A percentile compares a stretch with the other conserved stretches of the same genome.
Conservation (phyloP, 2,329 filamentous ascomycete species). For the Sclerotinia nivalis region DNA sequence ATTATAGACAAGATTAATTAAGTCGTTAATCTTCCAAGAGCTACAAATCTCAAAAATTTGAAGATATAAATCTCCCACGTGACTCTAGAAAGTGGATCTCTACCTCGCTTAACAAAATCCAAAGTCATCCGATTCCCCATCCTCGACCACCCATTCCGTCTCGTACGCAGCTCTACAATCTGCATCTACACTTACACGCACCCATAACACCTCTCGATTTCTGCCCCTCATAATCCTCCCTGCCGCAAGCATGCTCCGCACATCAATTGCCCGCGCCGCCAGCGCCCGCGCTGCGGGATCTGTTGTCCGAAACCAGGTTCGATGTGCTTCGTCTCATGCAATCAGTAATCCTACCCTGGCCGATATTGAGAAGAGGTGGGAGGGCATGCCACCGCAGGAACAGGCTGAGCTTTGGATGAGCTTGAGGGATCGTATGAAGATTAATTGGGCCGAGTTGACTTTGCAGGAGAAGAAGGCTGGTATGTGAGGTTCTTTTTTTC, state of each 20-base stretch:
- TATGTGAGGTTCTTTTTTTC: conserved; percentile 52
- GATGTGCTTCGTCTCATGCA: conserved; percentile 63
- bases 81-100: conserved; percentile 19
- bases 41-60: neutral
- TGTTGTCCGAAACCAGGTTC: conserved; percentile 20
- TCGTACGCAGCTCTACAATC: conserved; percentile 12
- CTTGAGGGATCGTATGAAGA: conserved; percentile 97
- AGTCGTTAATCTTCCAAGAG: neutral
- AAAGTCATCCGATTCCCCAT: conserved; percentile 22
- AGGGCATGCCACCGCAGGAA: conserved; percentile 95
- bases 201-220: conserved; percentile 11
- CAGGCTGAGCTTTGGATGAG: conserved; percentile 99
- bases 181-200: conserved; percentile 4
- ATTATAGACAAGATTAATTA: neutral
- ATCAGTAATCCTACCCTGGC: conserved; percentile 97
- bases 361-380: conserved; percentile 99
- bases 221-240: conserved; percentile 6
- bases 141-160: conserved; percentile 5
- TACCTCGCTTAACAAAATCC: conserved; percentile 25
- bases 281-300: conserved; percentile 18
- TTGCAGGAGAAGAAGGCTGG: conserved; percentile 98
- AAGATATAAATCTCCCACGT: conserved; percentile 17
- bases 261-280: conserved; percentile 26
- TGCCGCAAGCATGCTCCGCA: conserved; percentile 29
- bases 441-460: conserved; percentile 92